A percentile compares a stretch with the other conserved stretches of the same genome.
These are phyloP conservation scores for Coprinellus micaceus DNA, from an alignment of 768 basidiomycete species.

Conservation along the genomic window DNA sequence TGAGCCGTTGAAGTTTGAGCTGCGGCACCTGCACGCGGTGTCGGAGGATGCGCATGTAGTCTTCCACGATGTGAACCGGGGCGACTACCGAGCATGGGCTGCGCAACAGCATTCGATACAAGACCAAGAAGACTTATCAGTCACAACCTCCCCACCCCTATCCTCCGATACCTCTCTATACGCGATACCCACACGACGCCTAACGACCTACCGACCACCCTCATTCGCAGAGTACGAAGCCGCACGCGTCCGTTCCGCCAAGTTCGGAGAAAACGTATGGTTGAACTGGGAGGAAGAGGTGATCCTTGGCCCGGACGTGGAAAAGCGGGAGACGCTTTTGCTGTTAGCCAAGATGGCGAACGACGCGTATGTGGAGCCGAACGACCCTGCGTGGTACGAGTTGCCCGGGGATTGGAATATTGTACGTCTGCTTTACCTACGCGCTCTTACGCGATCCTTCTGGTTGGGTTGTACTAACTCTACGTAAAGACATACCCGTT, in stretches of 20 bases:
- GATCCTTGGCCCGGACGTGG: conserved; percentile 70
- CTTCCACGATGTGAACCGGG: conserved; percentile 45
- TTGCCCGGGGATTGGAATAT: conserved; percentile 62
- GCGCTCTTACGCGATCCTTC: no score
- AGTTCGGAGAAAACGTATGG: conserved; percentile 41
- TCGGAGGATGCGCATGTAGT: conserved; percentile 46
- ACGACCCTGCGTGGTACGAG: conserved; percentile 74
- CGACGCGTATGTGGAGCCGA: conserved; percentile 76
- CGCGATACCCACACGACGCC: conserved; percentile 33
- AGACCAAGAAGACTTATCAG: conserved; percentile 8
- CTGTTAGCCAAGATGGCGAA: conserved; percentile 92
- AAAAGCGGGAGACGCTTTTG: conserved; percentile 69
- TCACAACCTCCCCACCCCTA: not conserved
- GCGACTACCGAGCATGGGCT: conserved; percentile 8
- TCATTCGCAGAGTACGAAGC: conserved; percentile 38
- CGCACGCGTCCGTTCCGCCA: conserved; percentile 34
- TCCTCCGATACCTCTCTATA: conserved; percentile 18
- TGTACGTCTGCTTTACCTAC: conserved; percentile 27
- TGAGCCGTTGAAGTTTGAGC: conserved; percentile 38
- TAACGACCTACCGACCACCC: conserved; percentile 41
- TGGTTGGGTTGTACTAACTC: no score
- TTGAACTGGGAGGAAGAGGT: conserved; percentile 75
- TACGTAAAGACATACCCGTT: conserved; percentile 65
- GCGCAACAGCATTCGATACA: conserved; percentile 11
- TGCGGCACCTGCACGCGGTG: conserved; percentile 61